phyloP scores from a whole-genome alignment of 1,284 basidiomycete species.

The Cutaneotrichosporon sp. region DNA sequence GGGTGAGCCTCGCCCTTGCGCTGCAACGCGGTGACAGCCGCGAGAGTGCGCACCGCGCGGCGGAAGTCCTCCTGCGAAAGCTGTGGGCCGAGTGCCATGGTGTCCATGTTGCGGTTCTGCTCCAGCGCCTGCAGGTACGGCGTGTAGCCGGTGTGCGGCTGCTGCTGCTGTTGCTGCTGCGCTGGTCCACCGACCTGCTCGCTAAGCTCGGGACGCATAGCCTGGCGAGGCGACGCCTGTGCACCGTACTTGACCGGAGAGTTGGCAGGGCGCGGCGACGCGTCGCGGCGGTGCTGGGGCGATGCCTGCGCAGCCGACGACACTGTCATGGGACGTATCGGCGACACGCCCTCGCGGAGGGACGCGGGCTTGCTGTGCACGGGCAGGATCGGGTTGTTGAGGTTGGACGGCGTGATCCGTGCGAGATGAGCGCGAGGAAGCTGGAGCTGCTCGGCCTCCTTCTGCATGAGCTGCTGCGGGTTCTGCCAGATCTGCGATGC shows the following conservation, averaged over 20 bases:
- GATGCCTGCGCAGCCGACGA: background rate
- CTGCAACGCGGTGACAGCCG: conserved; percentile 79
- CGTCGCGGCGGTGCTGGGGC: conserved; percentile 1
- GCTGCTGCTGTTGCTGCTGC: conserved; percentile 1
- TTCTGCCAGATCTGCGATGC: conserved; percentile 99
- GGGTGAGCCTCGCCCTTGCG: conserved; percentile 50
- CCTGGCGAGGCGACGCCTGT: background rate
- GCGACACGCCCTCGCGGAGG: conserved; percentile 10
- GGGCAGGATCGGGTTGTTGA: conserved; percentile 51
- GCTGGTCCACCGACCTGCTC: background rate
- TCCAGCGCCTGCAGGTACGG: conserved; percentile 73
- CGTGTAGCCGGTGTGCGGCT: conserved; percentile 54
- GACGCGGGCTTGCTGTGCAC: conserved; percentile 39
- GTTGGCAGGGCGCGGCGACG: background rate
- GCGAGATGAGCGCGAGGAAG: conserved; percentile 30
- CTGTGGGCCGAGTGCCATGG: conserved; percentile 59
- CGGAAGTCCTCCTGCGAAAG: conserved; percentile 86
- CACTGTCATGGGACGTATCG: conserved; percentile 4
- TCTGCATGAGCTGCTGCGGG: conserved; percentile 78
- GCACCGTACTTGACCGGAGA: conserved; percentile 4
- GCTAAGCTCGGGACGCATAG: conserved; percentile 11
- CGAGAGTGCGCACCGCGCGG: conserved; percentile 76
- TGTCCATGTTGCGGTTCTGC: conserved; percentile 56
- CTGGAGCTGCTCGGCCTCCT: conserved; percentile 58
- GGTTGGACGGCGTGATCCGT: conserved; percentile 59